Evolutionary conservation across 2,329 filamentous ascomycete species (phyloP), one percentile per base, ranked within the genome.

Genomic region (Phyllosticta paracitricarpa): DNA sequence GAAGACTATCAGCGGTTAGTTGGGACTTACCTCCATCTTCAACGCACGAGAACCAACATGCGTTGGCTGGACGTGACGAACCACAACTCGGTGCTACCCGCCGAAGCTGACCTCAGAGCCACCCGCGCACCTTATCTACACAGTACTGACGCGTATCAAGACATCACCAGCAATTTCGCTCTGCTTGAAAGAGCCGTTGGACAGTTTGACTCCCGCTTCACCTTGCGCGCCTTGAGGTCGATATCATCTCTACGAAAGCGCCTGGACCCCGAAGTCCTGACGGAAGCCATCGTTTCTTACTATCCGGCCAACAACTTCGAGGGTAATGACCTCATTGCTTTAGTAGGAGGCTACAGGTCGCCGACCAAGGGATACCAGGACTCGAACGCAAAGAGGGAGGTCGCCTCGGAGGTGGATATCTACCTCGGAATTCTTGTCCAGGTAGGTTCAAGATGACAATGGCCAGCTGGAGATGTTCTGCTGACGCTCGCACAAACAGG

Each of bases 201-300:
- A 66, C 85, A 95, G 69, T 99, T 97, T 75, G 94, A 99, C 77
- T 86, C 92, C 63, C 87, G 94, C 79, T 99, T 97, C 78, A 91
- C 93, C 62, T 88, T 99, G 65, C 86, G 94, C 72, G 94, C 94
- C 64, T 84, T 99, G 65, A 89, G 94, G 70, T 96, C 92, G 68
- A 96, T 97, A 78, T 96, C 94, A 51, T 92, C 91, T 61, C 87
- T 97, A 74, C 91, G 94, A 74, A 97, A 97, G 82, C 86, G 90
- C 67, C 82, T 96, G 67, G 89, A 87, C 14, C 84, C 89, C 62
- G 89, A 93, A 68, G 86, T 96, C 67, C 81, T 97, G 67, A 84
- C 87, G 57, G 86, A 89, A 75, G 88, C 88, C 69, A 89, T 96
- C 70, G 84, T 85, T 68, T 87, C 95, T 69, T 91, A 88, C 52